Evolutionary conservation across 495 filamentous ascomycete species (phyloP).

Genomic region (Apodospora peruviana): DNA sequence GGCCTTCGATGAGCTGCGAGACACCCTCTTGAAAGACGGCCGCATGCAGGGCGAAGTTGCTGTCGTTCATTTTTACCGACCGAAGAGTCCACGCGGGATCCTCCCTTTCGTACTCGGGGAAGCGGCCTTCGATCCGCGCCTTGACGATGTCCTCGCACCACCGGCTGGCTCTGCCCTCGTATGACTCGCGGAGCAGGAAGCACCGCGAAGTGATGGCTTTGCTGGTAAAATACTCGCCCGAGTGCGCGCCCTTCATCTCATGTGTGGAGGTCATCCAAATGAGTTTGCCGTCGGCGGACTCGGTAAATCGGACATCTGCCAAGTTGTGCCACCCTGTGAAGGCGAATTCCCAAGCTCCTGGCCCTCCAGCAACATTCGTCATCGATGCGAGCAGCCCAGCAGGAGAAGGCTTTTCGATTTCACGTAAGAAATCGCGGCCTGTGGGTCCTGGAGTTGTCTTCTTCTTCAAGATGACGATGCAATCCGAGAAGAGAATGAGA

Average conservation of each 20-base stretch:
- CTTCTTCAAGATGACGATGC: slow-evolving; percentile 70
- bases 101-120: slow-evolving; percentile 72
- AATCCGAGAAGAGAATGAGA: slow-evolving; percentile 80
- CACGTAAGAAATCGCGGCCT: slow-evolving; percentile 72
- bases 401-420: slow-evolving; percentile 70
- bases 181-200: slow-evolving; percentile 63
- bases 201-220: slow-evolving; percentile 49
- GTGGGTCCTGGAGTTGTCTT: slow-evolving; percentile 53
- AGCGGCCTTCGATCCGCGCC: slow-evolving; percentile 79
- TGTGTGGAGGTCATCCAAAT: slow-evolving; percentile 64
- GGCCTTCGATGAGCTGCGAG: slow-evolving; percentile 47
- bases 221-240: slow-evolving; percentile 42
- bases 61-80: slow-evolving; percentile 53
- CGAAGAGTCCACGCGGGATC: slow-evolving; percentile 73
- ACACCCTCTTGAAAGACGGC: slow-evolving; percentile 70
- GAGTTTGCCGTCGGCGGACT: slow-evolving; percentile 65
- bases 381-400: slow-evolving; percentile 50
- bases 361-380: slow-evolving; percentile 48
- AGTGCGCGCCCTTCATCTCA: slow-evolving; percentile 47
- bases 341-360: slow-evolving; percentile 55
- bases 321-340: slow-evolving; percentile 70
- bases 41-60: slow-evolving; percentile 60
- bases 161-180: slow-evolving; percentile 72
- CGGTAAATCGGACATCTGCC: slow-evolving; percentile 66
- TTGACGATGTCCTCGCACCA: slow-evolving; percentile 82